These are phyloP conservation scores for Zelopaecilomyces penicillatus DNA, from an alignment of 2,329 filamentous ascomycete genomes.

Conservation along the genomic window DNA sequence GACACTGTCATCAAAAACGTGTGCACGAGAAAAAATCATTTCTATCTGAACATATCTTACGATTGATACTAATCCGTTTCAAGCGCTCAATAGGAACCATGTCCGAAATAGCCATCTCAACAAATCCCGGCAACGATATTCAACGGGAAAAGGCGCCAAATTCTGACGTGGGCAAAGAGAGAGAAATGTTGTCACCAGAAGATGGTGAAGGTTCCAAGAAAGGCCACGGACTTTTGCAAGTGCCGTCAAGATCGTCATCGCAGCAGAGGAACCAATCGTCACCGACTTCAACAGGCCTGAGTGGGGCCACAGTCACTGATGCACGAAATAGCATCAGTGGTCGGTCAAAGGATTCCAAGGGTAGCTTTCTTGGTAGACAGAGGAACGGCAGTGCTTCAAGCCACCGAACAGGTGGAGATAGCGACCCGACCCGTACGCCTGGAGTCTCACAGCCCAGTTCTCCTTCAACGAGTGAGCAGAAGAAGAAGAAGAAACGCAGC, in stretches of 20 bases:
- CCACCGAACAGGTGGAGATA: constrained; percentile 49
- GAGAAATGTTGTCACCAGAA: constrained; percentile 32
- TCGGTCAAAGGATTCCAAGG: constrained; percentile 57
- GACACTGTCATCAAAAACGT: no score
- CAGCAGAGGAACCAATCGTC: constrained; percentile 50
- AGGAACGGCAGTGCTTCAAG: constrained; percentile 62
- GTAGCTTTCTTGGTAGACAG: constrained; percentile 53
- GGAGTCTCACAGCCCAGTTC: constrained; percentile 45
- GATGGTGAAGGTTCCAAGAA: constrained; percentile 38
- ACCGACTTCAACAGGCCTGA: constrained; percentile 50
- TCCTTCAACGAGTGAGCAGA: constrained; percentile 38
- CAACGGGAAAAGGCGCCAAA: constrained; percentile 26
- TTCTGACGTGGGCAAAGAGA: constrained; percentile 35
- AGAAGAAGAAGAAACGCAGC: constrained; percentile 49
- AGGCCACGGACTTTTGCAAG: constrained; percentile 44
- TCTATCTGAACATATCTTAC: no score
- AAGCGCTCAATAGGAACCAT: constrained; percentile 16
- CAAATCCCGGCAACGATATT: constrained; percentile 20
- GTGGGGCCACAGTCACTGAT: constrained; percentile 51
- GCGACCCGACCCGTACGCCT: constrained; percentile 41
- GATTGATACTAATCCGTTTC: neutral
- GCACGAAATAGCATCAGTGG: constrained; percentile 54
- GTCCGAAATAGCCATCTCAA: constrained; percentile 22
- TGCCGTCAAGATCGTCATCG: constrained; percentile 55
- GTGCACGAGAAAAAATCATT: no score